Base-by-base conservation (phyloP, 345 rosid genomes). In the Chamaenerion angustifolium region DNA sequence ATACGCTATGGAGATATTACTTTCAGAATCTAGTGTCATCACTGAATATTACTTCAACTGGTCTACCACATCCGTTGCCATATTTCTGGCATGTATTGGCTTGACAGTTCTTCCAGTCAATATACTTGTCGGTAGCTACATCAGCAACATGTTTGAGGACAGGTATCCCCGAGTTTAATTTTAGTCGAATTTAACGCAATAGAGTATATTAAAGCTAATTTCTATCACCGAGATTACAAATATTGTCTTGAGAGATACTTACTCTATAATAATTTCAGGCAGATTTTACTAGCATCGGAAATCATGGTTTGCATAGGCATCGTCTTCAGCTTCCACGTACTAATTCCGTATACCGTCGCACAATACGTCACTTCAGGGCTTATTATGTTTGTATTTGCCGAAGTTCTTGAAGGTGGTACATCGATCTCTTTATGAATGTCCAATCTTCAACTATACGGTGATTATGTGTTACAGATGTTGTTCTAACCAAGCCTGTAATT, bases 401-500 rank as follows among this genome's bases (percentile, higher is more conserved):
- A 92, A 77, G 96, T 92, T 47, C 95, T 87, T 13, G 98, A 92
- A 87, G 98, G 98, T 92, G 56, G n/a, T n/a, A n/a, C n/a, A n/a
- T n/a, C n/a, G 55, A 31, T 58, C 16, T 23, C 10, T 16, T 45
- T 18, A 10, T 23, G 10, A 21, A 21, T 21, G 25, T 21, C 25
- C 41, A 8, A 12, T 35, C 11, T 51, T 46, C 19, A 51, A 51
- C 9, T 40, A n/a, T 3, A 5, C 5, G 37, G 2, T 23, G 27
- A 23, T 31, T 4, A 1, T 31, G 37, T 7, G 8, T 31, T 31
- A 31, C 37, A 31, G 37, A 31, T 45, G 14, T 45, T 45, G 17
- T 1, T n/a, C n/a, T n/a, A n/a, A n/a, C n/a, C n/a, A n/a, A n/a
- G n/a, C n/a, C n/a, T n/a, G n/a, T n/a, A n/a, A n/a, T n/a, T n/a